A percentile compares a stretch with the other conserved stretches of the same genome.
phyloP scores from a whole-genome alignment of 2,329 filamentous ascomycete species.

The Aspergillus neotritici region DNA sequence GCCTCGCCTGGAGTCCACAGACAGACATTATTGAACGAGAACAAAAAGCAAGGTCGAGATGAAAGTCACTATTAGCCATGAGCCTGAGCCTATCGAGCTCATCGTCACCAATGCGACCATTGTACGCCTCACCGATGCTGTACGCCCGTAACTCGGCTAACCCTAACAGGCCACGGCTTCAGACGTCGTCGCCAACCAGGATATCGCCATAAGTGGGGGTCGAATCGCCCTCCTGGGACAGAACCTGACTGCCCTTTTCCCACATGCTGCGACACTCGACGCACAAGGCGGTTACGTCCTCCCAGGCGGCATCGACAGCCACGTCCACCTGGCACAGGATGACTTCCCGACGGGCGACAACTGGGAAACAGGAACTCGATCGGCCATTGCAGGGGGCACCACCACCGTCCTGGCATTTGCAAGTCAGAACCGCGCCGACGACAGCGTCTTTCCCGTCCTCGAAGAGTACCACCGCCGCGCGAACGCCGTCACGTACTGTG shows the following conservation, averaged over 20 bases:
- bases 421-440: constrained; percentile 45
- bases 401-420: constrained; percentile 57
- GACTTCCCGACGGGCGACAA: constrained; percentile 37
- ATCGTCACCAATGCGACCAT: constrained; percentile 41
- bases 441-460: constrained; percentile 44
- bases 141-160: too few species aligned
- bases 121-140: constrained; percentile 18
- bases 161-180: constrained; percentile 41
- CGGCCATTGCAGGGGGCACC: constrained; percentile 54
- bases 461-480: constrained; percentile 46
- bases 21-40: not conserved
- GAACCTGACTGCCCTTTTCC: constrained; percentile 25
- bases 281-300: constrained; percentile 16
- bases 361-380: constrained; percentile 48
- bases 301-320: constrained; percentile 46
- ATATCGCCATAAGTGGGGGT: constrained; percentile 46
- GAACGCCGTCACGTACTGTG: constrained; percentile 45
- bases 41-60: constrained; percentile 28
- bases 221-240: constrained; percentile 44
- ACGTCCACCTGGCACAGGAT: constrained; percentile 46
- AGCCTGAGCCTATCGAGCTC: too few species aligned
- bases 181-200: constrained; percentile 41
- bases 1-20: not conserved
- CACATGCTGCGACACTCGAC: constrained; percentile 4
- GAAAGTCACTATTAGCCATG: too few species aligned